Conservation (phyloP, 768 basidiomycete species). For the Suillus tomentosus region DNA sequence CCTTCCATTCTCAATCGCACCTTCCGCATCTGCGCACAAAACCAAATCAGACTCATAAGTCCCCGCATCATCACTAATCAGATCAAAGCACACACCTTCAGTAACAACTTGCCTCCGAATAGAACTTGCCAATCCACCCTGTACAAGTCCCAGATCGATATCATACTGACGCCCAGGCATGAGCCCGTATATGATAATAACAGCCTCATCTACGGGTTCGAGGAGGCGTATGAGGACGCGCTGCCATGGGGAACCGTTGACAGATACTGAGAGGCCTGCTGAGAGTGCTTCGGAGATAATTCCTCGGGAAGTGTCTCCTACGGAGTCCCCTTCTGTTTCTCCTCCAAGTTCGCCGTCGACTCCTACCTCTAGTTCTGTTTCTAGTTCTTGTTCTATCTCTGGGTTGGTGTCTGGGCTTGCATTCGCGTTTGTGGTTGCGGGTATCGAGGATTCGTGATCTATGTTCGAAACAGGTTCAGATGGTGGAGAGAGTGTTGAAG, state of each 20-base stretch:
- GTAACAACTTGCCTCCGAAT: slow-evolving; percentile 70
- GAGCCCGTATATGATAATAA: slow-evolving; percentile 89
- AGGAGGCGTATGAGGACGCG: slow-evolving; percentile 78
- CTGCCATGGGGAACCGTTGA: slow-evolving; percentile 80
- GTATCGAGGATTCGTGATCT: not conserved
- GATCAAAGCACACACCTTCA: slow-evolving; percentile 44
- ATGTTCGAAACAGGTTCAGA: slow-evolving; percentile 33
- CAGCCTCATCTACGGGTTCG: slow-evolving; percentile 81
- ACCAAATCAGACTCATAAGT: slow-evolving; percentile 13
- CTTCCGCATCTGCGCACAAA: slow-evolving; percentile 22
- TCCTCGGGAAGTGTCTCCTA: slow-evolving; percentile 38
- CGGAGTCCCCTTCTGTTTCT: slow-evolving; percentile 30
- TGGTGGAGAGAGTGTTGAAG: slow-evolving; percentile 42
- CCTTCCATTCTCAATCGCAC: slow-evolving; percentile 25
- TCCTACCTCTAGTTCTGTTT: not conserved
- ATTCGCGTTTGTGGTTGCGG: not conserved
- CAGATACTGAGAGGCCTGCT: slow-evolving; percentile 73
- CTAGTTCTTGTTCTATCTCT: not conserved
- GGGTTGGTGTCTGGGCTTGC: not conserved
- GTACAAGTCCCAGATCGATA: slow-evolving; percentile 77
- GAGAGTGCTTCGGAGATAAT: slow-evolving; percentile 64
- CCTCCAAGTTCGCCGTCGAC: not conserved
- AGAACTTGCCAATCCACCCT: slow-evolving; percentile 49
- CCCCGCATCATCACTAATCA: slow-evolving; percentile 4
- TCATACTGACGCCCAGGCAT: slow-evolving; percentile 90